Base-by-base conservation (phyloP, 257 asterid genomes). In the Verbascum thapsus region DNA sequence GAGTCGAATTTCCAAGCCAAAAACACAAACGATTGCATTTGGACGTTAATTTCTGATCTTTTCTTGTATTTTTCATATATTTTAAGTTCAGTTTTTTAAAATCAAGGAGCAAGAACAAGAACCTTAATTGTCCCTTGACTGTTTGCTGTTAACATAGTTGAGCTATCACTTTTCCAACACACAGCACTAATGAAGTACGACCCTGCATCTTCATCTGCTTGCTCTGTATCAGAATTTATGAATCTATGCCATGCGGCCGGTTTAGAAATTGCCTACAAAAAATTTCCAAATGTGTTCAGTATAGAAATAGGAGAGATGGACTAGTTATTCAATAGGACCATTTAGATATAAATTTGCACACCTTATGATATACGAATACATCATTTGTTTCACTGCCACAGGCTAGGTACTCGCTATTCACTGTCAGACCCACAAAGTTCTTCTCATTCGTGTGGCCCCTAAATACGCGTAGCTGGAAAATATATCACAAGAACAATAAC, bases 341-440 rank as follows among this genome's bases (percentile, higher is more conserved):
- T 18, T 51, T 3, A 6, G 16, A 43, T 58, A 30, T 11, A 5
- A 20, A 38, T 5, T 19, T 20, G 52, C 15, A 3, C 74, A 88
- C 97, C 95, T 90, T 90, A 81, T 87, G 95, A 72, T 87, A 90
- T 43, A 72, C 90, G 42, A 75, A 87, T 4, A 83, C 96, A 75
- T 90, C 96, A 56, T 90, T 85, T 60, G 95, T 87, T 78, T 90
- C 97, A 2, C 97, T 90, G 19, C 97, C 97, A 71, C 97, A 90
- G 35, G 96, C 96, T 32, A 90, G 59, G 77, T 90, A 87, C 53
- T 90, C 90, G 6, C 76, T 69, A 73, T 81, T 85, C 51, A 78
- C 96, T 2, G 90, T 75, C 41, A 90, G 84, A 38, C 97, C 96
- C 10, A 90, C 97, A 59, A 87, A 87, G 58, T 87, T 90, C 72